phyloP scores from a whole-genome alignment of 495 filamentous ascomycete species.

The Filosporella fistucella region DNA sequence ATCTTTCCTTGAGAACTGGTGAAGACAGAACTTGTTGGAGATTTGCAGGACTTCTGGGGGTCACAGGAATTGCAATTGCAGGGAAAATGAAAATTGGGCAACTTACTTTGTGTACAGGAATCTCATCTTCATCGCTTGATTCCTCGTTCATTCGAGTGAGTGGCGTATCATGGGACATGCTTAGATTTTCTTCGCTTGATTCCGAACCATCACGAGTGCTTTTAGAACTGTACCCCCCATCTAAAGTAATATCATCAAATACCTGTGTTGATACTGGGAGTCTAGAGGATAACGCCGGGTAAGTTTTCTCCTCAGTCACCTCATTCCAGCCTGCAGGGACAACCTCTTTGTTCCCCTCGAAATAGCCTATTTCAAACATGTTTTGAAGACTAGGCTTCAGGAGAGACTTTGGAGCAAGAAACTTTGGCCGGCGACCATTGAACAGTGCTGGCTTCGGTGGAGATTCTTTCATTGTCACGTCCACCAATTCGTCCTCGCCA shows the following conservation, averaged over 20 bases:
- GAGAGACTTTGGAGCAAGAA: slow-evolving; percentile 13
- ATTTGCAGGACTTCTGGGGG: neutral
- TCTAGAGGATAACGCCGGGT: slow-evolving; percentile 54
- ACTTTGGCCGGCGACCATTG: slow-evolving; percentile 19
- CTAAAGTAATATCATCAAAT: slow-evolving; percentile 17
- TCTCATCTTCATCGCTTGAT: slow-evolving; percentile 43
- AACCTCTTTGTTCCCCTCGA: slow-evolving; percentile 42
- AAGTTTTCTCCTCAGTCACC: slow-evolving; percentile 49
- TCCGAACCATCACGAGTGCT: slow-evolving; percentile 26
- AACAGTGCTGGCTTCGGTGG: slow-evolving; percentile 8
- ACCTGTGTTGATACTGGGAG: slow-evolving; percentile 27
- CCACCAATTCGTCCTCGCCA: slow-evolving; percentile 86
- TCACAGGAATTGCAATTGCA: too few species aligned
- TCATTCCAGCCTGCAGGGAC: slow-evolving; percentile 63
- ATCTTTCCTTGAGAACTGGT: neutral
- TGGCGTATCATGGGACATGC: neutral
- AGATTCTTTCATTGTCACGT: slow-evolving; percentile 75
- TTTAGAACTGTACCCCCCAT: slow-evolving; percentile 22
- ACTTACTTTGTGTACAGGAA: slow-evolving; percentile 21
- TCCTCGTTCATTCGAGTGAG: slow-evolving; percentile 47
- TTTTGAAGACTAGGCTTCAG: slow-evolving; percentile 50
- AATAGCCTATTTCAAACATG: slow-evolving; percentile 67
- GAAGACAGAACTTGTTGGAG: neutral
- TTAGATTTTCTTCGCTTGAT: slow-evolving; percentile 14
- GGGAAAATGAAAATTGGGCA: neutral